These are phyloP conservation scores for Sordaria brevicollis DNA, from an alignment of 495 filamentous ascomycete species.

Conservation along the genomic window DNA sequence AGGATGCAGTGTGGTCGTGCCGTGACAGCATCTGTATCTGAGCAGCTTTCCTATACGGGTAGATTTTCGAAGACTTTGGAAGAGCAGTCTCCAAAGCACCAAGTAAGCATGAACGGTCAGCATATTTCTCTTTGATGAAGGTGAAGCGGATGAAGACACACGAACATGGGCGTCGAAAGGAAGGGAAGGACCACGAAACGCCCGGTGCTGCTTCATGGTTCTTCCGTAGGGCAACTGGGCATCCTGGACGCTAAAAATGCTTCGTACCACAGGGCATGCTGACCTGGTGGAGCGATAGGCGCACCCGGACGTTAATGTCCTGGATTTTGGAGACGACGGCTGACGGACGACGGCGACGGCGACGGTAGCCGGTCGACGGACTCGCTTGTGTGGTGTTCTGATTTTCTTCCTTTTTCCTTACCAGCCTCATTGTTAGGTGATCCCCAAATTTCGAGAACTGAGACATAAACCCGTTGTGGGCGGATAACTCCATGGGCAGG, in stretches of 20 bases:
- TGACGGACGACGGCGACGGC: neutral
- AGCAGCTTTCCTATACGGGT: neutral
- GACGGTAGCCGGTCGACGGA: neutral
- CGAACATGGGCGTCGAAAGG: neutral
- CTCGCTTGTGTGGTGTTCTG: neutral
- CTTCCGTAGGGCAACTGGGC: neutral
- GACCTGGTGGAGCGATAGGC: neutral
- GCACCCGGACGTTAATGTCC: neutral
- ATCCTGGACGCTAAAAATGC: neutral
- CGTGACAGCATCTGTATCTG: neutral
- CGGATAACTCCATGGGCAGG: neutral
- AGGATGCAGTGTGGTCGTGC: neutral
- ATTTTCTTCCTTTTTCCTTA: neutral
- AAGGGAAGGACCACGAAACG: neutral
- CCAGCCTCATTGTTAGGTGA: neutral
- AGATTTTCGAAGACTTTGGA: neutral
- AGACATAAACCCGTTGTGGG: neutral
- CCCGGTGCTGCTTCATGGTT: neutral
- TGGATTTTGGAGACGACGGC: neutral
- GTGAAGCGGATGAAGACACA: neutral
- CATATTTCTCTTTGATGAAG: neutral
- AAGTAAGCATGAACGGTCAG: neutral
- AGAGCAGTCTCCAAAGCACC: neutral
- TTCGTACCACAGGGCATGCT: neutral
- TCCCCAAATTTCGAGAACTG: neutral